These are phyloP conservation scores for Boletellus ananas DNA, from an alignment of 768 basidiomycete genomes.

Conservation along the genomic window DNA sequence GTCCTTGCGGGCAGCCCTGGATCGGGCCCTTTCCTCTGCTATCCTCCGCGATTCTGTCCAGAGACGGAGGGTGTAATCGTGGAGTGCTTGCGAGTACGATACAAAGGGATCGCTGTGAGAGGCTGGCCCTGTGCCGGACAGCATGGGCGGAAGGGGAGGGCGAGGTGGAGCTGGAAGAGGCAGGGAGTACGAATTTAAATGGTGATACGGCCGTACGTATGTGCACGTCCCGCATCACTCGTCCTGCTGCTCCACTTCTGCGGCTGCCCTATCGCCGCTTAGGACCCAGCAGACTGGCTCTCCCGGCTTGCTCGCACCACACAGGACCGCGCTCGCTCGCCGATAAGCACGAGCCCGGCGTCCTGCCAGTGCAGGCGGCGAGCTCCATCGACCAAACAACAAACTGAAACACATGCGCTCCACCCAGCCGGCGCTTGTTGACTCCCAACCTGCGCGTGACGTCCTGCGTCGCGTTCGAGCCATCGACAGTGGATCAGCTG, in stretches of 20 bases:
- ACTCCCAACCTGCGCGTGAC: background rate
- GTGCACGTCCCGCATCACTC: constrained; percentile 22
- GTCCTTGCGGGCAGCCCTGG: constrained; percentile 26
- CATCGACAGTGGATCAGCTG: background rate
- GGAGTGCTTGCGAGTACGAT: constrained; percentile 60
- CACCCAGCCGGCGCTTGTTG: constrained; percentile 17
- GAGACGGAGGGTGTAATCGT: constrained; percentile 62
- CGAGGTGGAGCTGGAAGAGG: constrained; percentile 7
- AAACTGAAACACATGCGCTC: constrained; percentile 22
- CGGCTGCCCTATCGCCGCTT: constrained; percentile 1
- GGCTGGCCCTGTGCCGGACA: constrained; percentile 11
- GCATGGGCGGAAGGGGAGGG: constrained; percentile 14
- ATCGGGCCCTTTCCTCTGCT: constrained; percentile 48
- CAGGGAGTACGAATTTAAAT: constrained; percentile 25
- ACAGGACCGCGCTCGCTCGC: background rate
- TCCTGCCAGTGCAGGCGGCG: background rate
- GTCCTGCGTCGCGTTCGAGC: no score
- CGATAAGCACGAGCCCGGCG: background rate
- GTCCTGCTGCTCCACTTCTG: constrained; percentile 25
- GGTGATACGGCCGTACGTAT: constrained; percentile 12
- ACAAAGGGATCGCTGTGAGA: constrained; percentile 36
- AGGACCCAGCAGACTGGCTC: constrained; percentile 1
- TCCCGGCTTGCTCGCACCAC: background rate
- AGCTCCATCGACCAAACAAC: background rate
- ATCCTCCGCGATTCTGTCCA: constrained; percentile 64